phyloP scores from a whole-genome alignment of 495 filamentous ascomycete genomes.

The Cryomyces minteri region DNA sequence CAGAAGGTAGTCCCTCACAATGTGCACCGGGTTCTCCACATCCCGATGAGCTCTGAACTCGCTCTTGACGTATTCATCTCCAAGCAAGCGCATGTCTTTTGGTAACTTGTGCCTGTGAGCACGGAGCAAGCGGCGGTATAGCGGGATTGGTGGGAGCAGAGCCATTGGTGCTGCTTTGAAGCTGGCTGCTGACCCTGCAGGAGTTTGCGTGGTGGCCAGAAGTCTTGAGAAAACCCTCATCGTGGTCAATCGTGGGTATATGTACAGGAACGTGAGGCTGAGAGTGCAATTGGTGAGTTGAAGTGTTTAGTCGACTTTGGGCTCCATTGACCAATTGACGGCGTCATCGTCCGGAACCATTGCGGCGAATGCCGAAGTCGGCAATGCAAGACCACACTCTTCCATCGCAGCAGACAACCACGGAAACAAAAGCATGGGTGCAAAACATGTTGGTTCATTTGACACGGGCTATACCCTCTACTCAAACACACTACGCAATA shows the following conservation, averaged over 20 bases:
- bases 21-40: slow-evolving; percentile 80
- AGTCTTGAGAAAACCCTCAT: neutral
- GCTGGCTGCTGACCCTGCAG: neutral
- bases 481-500: too few species aligned
- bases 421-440: too few species aligned
- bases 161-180: slow-evolving; percentile 46
- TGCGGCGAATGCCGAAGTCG: too few species aligned
- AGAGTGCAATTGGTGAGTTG: neutral
- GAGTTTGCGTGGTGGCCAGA: neutral
- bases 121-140: slow-evolving; percentile 76
- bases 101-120: slow-evolving; percentile 59
- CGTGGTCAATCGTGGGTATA: neutral
- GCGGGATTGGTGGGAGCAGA: slow-evolving; percentile 73
- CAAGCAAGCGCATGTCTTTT: slow-evolving; percentile 55
- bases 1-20: slow-evolving; percentile 34
- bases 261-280: neutral
- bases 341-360: too few species aligned
- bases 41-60: slow-evolving; percentile 72
- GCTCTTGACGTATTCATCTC: slow-evolving; percentile 77
- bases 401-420: too few species aligned
- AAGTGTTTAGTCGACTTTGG: neutral
- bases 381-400: too few species aligned
- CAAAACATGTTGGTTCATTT: too few species aligned
- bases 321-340: too few species aligned
- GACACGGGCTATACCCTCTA: too few species aligned